These are phyloP conservation scores for Knufia fluminis DNA, from an alignment of 2,329 filamentous ascomycete species.

Conservation along the genomic window DNA sequence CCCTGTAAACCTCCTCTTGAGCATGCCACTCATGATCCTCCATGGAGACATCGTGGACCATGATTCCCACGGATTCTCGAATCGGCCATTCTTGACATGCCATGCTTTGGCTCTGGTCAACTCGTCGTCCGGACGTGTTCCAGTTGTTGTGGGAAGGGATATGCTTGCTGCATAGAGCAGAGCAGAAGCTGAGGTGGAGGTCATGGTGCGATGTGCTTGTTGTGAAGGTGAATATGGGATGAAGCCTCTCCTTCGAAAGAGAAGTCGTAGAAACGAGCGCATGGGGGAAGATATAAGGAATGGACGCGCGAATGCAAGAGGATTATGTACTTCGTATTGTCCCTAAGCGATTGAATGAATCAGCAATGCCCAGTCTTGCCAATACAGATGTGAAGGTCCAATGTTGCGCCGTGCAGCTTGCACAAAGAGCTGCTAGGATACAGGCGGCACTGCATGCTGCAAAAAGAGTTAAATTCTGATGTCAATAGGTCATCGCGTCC, in stretches of 20 bases:
- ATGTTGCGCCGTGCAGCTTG: neutral
- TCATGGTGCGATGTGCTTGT: slow-evolving; percentile 27
- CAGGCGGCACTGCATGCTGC: no score
- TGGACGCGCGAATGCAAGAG: slow-evolving; percentile 14
- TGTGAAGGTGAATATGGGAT: slow-evolving; percentile 15
- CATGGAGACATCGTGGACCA: slow-evolving; percentile 14
- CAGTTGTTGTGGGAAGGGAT: slow-evolving; percentile 26
- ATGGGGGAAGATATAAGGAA: slow-evolving; percentile 18
- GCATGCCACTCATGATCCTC: slow-evolving; percentile 15
- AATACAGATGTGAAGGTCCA: neutral
- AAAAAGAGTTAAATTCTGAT: neutral
- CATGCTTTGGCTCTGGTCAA: slow-evolving; percentile 30
- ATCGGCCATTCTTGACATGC: slow-evolving; percentile 30
- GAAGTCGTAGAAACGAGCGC: slow-evolving; percentile 22
- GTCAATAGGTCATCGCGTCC: neutral
- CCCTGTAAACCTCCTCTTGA: slow-evolving; percentile 38
- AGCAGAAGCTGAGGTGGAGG: slow-evolving; percentile 28
- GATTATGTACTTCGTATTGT: neutral
- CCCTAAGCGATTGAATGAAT: no score
- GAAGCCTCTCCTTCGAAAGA: slow-evolving; percentile 17
- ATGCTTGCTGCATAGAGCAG: slow-evolving; percentile 35
- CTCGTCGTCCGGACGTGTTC: slow-evolving; percentile 32
- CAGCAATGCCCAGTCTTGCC: no score
- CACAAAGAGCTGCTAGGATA: no score
- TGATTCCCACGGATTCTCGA: slow-evolving; percentile 38